Percentiles rank a stretch among this genome's conserved stretches.
Evolutionary conservation across 2,329 filamentous ascomycete genomes (phyloP).

Genomic region (Juglanconis juglandina): DNA sequence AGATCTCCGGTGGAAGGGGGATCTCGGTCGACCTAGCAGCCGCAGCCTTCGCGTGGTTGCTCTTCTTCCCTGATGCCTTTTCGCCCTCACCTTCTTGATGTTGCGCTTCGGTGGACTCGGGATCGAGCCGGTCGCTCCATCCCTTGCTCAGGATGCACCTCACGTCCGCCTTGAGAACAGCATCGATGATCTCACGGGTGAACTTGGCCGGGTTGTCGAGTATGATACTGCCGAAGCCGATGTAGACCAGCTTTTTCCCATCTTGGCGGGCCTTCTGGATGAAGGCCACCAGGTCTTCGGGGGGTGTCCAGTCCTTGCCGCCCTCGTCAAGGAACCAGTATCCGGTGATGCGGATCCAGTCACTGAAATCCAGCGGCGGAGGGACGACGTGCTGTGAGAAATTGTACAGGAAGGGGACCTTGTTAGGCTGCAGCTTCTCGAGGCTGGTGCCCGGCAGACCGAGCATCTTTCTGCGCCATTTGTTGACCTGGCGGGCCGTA

Average conservation of each 20-base stretch:
- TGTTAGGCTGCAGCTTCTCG: conserved; percentile 91
- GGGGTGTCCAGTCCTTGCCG: conserved; percentile 62
- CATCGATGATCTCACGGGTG: conserved; percentile 89
- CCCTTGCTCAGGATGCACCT: conserved; percentile 94
- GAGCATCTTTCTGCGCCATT: conserved; percentile 81
- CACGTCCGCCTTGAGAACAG: conserved; percentile 85
- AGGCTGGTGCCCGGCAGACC: conserved; percentile 76
- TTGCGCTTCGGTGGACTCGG: conserved; percentile 5
- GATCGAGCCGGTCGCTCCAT: conserved; percentile 75
- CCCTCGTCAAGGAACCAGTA: conserved; percentile 96
- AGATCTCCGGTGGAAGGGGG: conserved; percentile 73
- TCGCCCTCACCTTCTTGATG: conserved; percentile 46
- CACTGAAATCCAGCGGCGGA: conserved; percentile 89
- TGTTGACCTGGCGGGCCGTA: conserved; percentile 85
- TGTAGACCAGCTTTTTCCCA: conserved; percentile 88
- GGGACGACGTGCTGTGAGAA: conserved; percentile 93
- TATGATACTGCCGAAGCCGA: conserved; percentile 95
- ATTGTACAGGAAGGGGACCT: conserved; percentile 98
- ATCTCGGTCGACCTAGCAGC: conserved; percentile 57
- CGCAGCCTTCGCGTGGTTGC: conserved; percentile 39
- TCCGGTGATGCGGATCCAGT: conserved; percentile 95
- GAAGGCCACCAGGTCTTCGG: conserved; percentile 72
- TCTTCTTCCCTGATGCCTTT: neutral
- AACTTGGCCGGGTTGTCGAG: conserved; percentile 85
- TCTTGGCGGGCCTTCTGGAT: conserved; percentile 80